These are phyloP conservation scores for Schizochytrium sp. DNA, from an alignment of 108 stramenopile species.

Conservation along the genomic window DNA sequence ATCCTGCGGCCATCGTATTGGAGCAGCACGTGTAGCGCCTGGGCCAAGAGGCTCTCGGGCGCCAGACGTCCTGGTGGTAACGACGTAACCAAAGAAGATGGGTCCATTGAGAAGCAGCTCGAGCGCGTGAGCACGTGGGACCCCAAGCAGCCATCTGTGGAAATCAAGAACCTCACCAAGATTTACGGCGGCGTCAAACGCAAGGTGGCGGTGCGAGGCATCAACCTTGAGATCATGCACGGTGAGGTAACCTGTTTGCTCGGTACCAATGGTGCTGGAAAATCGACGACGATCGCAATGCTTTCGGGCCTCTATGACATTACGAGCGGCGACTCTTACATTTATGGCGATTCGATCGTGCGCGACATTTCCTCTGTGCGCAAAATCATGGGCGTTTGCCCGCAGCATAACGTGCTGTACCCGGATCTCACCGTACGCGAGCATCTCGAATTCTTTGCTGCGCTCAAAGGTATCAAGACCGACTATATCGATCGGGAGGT, in stretches of 20 bases:
- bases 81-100: background rate
- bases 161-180: background rate
- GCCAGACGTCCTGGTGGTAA: background rate
- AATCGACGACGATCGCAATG: slow-evolving; percentile 43
- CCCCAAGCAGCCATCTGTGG: background rate
- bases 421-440: slow-evolving; percentile 44
- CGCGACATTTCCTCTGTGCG: background rate
- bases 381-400: slow-evolving; percentile 53
- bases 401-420: slow-evolving; percentile 57
- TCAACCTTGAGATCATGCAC: slow-evolving; percentile 71
- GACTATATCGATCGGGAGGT: slow-evolving; percentile 16
- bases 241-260: slow-evolving; percentile 48
- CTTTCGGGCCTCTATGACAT: slow-evolving; percentile 13
- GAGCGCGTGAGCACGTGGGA: background rate
- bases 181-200: background rate
- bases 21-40: background rate
- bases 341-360: background rate
- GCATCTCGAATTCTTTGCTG: slow-evolving; percentile 48
- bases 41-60: background rate
- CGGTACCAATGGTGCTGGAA: slow-evolving; percentile 39
- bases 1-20: slow-evolving; percentile 21
- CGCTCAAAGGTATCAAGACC: slow-evolving; percentile 29
- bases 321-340: slow-evolving; percentile 9
- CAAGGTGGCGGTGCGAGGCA: slow-evolving; percentile 73
- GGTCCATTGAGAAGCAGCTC: background rate